phyloP scores from a whole-genome alignment of 352 stramenopile species.

The Pythium pyrilobum region DNA sequence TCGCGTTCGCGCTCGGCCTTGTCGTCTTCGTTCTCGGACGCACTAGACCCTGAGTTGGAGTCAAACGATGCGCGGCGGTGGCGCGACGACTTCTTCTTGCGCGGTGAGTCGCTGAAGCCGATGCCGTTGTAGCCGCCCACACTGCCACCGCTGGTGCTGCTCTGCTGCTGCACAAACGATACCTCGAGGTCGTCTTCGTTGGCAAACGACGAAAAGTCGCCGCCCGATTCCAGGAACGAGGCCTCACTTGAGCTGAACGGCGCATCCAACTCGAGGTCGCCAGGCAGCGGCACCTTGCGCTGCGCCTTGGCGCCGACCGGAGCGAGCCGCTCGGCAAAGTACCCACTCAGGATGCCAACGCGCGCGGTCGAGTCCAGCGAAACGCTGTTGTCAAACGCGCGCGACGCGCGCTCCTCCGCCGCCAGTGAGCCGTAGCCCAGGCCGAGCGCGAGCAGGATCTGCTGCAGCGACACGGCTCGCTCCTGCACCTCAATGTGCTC shows the following conservation, averaged over 20 bases:
- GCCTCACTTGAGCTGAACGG: slow-evolving; percentile 52
- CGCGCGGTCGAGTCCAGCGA: slow-evolving; percentile 37
- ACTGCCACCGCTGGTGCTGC: slow-evolving; percentile 13
- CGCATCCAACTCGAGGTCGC: slow-evolving; percentile 64
- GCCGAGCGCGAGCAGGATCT: slow-evolving; percentile 55
- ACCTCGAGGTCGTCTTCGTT: slow-evolving; percentile 79
- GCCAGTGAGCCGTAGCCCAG: slow-evolving; percentile 55
- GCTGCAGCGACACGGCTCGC: slow-evolving; percentile 84
- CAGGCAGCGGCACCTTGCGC: slow-evolving; percentile 87
- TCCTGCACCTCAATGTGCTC: slow-evolving; percentile 95
- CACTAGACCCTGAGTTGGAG: slow-evolving; percentile 19
- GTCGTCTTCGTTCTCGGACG: slow-evolving; percentile 36
- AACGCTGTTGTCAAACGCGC: slow-evolving; percentile 56
- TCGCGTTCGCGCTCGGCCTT: slow-evolving; percentile 33
- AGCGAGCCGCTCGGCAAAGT: slow-evolving; percentile 79
- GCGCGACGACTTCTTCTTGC: slow-evolving; percentile 24
- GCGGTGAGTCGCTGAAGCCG: slow-evolving; percentile 8
- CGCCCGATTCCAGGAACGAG: slow-evolving; percentile 71
- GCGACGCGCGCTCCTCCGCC: slow-evolving; percentile 53
- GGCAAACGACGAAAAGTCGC: slow-evolving; percentile 49
- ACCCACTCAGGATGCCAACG: slow-evolving; percentile 59
- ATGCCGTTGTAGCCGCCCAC: slow-evolving; percentile 17
- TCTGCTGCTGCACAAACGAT: slow-evolving; percentile 61
- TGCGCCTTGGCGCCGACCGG: slow-evolving; percentile 91
- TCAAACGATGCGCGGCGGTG: slow-evolving; percentile 47